Base-by-base conservation (phyloP, 768 basidiomycete genomes). In the Clitopilus hobsonii region DNA sequence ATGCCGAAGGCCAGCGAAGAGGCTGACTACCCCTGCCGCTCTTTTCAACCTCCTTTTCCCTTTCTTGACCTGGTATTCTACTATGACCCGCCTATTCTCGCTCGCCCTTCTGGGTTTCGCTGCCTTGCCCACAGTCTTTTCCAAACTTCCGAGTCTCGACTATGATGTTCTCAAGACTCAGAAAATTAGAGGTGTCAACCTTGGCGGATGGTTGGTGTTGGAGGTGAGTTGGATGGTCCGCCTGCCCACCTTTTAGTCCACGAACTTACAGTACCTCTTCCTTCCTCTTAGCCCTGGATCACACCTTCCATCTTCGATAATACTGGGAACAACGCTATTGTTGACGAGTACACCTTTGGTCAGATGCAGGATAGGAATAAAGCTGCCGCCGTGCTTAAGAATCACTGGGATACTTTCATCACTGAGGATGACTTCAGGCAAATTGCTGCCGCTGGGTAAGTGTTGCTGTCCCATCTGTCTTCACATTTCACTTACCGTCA, bases 171-270 rank as follows among this genome's bases (percentile, higher is more conserved):
- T 91, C 62, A 76, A 88, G 3, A 92, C 92, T 60, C 57, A 82
- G 70, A 87, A 85, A 61, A 83, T 93, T 50, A 83, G 91, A 10
- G 91, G 91, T 55, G 91, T 93, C 59, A 93, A 89, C 71, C 79
- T 94, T 25, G 91, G 91, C 25, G 79, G 78, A 53, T 78, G 72
- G 80, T 70, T 80, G 26, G 75, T 79, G 20, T 70, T 75, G 24
- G 77, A 78, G 67, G 76, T 80, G 55, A 25, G 62, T 60, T 18
- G 7, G 27, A 18, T 32, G 41, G 49, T 28, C 55, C 3, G 41
- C 54, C 22, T 26, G 48, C 8, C 30, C 54, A 18, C 27, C 20
- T n/a, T n/a, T n/a, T n/a, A n/a, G n/a, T n/a, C n/a, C n/a, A n/a
- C n/a, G n/a, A 27, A n/a, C 49, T 50, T 23, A 7, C 58, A 69